Conservation (phyloP, 2,329 filamentous ascomycete genomes). For the Dactylellina cionopaga region DNA sequence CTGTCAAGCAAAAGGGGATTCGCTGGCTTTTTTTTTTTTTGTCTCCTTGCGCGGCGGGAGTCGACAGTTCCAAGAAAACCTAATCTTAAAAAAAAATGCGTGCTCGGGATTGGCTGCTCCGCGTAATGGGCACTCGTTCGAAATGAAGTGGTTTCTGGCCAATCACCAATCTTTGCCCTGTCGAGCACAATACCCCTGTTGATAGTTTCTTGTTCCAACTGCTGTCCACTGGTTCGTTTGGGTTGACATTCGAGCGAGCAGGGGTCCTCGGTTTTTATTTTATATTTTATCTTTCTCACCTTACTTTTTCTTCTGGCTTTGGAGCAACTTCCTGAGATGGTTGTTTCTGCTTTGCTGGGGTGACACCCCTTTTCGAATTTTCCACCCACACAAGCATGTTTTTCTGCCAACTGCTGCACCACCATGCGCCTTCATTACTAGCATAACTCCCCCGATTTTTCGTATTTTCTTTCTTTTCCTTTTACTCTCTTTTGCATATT, state of each 20-base stretch:
- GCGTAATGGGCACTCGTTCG: slow-evolving; percentile 34
- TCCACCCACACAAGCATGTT: slow-evolving; percentile 43
- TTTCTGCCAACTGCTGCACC: slow-evolving; percentile 17
- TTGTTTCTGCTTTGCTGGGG: slow-evolving; percentile 49
- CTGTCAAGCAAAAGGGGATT: slow-evolving; percentile 27
- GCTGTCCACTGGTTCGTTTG: slow-evolving; percentile 30
- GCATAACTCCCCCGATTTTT: slow-evolving; percentile 33
- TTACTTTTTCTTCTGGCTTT: slow-evolving; percentile 44
- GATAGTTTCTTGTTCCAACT: slow-evolving; percentile 34
- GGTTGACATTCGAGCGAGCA: slow-evolving; percentile 22
- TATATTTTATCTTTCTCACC: slow-evolving; percentile 5
- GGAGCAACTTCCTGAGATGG: slow-evolving; percentile 49
- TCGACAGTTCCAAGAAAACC: slow-evolving; percentile 26
- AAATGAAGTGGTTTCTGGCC: slow-evolving; percentile 52
- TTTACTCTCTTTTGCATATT: slow-evolving; percentile 28
- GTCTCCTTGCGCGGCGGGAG: slow-evolving; percentile 28
- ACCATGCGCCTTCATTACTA: slow-evolving; percentile 50
- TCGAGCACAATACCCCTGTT: slow-evolving; percentile 24
- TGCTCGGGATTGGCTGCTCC: slow-evolving; percentile 48
- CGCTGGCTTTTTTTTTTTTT: slow-evolving; percentile 10
- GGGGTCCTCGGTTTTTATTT: slow-evolving; percentile 20
- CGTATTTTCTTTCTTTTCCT: slow-evolving; percentile 20
- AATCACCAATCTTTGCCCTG: slow-evolving; percentile 42
- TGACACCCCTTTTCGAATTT: slow-evolving; percentile 53
- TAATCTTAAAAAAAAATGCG: slow-evolving; percentile 53